Evolutionary conservation across 1,284 basidiomycete genomes (phyloP).

Genomic region (Ceratobasidium sp.): DNA sequence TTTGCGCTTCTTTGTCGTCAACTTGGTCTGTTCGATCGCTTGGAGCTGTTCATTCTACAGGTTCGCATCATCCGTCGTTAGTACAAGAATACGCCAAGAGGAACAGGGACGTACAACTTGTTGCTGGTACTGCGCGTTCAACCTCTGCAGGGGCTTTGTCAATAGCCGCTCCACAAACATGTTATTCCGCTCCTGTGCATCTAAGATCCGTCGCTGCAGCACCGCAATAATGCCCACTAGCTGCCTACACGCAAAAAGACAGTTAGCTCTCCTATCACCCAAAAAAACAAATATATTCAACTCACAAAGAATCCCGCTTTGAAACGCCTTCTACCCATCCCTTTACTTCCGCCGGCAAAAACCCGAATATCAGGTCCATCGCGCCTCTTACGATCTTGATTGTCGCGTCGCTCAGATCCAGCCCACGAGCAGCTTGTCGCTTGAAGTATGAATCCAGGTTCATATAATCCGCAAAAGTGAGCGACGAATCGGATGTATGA

Average conservation of each 20-base stretch:
- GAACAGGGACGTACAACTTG: conserved; percentile 73
- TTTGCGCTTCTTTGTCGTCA: conserved; percentile 91
- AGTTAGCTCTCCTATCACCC: not conserved
- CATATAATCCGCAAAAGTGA: conserved; percentile 97
- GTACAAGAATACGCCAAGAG: not conserved
- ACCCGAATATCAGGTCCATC: conserved; percentile 96
- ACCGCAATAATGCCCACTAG: conserved; percentile 86
- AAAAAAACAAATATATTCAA: conserved; percentile 46
- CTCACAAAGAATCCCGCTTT: conserved; percentile 83
- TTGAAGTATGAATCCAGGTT: conserved; percentile 94
- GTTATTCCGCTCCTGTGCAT: conserved; percentile 84
- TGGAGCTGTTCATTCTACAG: conserved; percentile 86
- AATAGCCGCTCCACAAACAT: conserved; percentile 80
- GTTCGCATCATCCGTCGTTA: not conserved
- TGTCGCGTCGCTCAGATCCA: conserved; percentile 76
- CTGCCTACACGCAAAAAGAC: conserved; percentile 67
- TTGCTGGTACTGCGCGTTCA: conserved; percentile 80
- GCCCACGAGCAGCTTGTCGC: conserved; percentile 84
- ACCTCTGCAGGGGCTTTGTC: conserved; percentile 83
- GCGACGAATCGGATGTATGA: conserved; percentile 87
- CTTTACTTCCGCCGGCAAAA: conserved; percentile 86
- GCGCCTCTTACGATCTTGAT: conserved; percentile 86
- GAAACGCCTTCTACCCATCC: conserved; percentile 86
- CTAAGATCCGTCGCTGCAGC: conserved; percentile 81
- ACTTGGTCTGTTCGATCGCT: conserved; percentile 90